Percentiles rank a stretch among this genome's conserved stretches.
These are phyloP conservation scores for Kazachstania viticola DNA, from an alignment of 805 yeast species.

Conservation along the genomic window DNA sequence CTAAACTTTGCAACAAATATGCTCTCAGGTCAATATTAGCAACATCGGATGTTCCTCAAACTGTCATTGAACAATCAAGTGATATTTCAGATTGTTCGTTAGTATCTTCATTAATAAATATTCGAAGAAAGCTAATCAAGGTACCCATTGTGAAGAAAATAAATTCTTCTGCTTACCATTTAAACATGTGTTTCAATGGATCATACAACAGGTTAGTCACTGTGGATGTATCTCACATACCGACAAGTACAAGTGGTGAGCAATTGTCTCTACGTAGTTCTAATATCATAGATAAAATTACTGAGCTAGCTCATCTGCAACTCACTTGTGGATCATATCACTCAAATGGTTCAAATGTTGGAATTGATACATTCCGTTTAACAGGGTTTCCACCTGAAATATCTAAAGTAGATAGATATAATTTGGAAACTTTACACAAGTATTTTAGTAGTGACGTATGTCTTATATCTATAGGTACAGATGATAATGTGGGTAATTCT, in stretches of 20 bases:
- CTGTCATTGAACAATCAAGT: constrained; percentile 12
- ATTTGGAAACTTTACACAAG: constrained; percentile 15
- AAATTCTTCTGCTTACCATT: constrained; percentile 7
- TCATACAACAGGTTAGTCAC: constrained; percentile 19
- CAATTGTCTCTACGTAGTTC: constrained; percentile 13
- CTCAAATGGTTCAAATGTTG: constrained; percentile 68
- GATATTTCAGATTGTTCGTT: constrained; percentile 57
- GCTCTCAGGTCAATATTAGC: neutral
- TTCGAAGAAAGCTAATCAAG: constrained; percentile 22
- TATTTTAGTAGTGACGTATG: constrained; percentile 20
- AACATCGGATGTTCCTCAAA: neutral
- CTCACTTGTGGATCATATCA: constrained; percentile 45
- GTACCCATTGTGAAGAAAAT: constrained; percentile 8
- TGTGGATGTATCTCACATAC: constrained; percentile 12
- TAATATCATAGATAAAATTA: constrained; percentile 21
- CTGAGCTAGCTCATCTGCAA: constrained; percentile 67
- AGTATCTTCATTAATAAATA: constrained; percentile 53
- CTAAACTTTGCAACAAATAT: neutral
- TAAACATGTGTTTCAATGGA: constrained; percentile 18
- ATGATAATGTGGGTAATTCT: constrained; percentile 24
- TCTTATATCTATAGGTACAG: constrained; percentile 62
- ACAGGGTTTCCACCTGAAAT: constrained; percentile 70
- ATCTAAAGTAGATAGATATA: constrained; percentile 25
- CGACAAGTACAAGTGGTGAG: constrained; percentile 7
- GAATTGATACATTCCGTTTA: constrained; percentile 51